Evolutionary conservation across 2,329 filamentous ascomycete species (phyloP), one percentile per base, ranked within the genome.

Genomic region (Aspergillus thermomutatus): DNA sequence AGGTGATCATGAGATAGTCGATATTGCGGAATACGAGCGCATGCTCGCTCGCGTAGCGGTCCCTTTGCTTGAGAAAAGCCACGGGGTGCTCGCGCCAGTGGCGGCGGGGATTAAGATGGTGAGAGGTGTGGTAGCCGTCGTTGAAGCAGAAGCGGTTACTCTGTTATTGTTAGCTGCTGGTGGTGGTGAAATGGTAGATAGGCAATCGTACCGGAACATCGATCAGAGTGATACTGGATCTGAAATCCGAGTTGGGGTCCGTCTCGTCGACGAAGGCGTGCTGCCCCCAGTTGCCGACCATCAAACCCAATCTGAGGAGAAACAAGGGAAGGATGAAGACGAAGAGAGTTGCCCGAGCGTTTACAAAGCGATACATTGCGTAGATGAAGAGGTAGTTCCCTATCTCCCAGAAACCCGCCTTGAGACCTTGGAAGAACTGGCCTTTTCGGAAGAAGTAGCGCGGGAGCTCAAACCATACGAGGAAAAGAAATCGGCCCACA

Each of bases 241-340:
- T 81, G 65, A 87, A 92, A 68, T 93, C 89, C 0, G 88, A 92
- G 66, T 90, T 83, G 0, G 90, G 90, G 63, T 91, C 86, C 11
- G 84, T 77, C 21, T 87, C 83, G 65, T 93, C 89, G 6, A 93
- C 89, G 61, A 93, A 87, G 1, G 89, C 89, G 69, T 93, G 90
- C 69, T 93, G 90, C 3, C 88, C 90, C 88, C 89, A 93, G 69
- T 93, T 93, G 1, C 90, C 90, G 7, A 90, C 80, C 90, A 92
- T 93, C 60, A 93, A 72, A 0, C 86, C 89, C 19, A 90, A 64
- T 0, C 90, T 82, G 72, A 92, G 80, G 28, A 88, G 71, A 2
- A 83, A 62, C 21, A 92, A 79, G 0, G 90, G 90, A 1, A 91
- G 68, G 1, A 92, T 65, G 27, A 90, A 81, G 0, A 85, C 85